Percentiles rank a stretch among this genome's conserved stretches.
Evolutionary conservation across 495 filamentous ascomycete species (phyloP).

Genomic region (Apiosordaria backusii): DNA sequence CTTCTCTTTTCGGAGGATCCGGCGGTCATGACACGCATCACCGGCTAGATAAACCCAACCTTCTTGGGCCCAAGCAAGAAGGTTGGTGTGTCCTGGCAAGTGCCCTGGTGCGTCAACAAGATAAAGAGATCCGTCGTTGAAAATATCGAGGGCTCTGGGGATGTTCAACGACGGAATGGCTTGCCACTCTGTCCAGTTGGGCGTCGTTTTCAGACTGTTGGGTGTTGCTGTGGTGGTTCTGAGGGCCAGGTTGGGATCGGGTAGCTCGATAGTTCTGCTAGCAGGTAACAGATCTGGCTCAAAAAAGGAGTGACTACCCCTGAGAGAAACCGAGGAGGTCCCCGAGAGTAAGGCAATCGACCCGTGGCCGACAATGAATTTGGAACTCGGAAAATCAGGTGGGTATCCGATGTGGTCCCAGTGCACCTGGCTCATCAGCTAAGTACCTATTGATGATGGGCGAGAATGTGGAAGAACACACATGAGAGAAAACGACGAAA

Average conservation of each 20-base stretch:
- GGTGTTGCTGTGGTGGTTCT: background rate
- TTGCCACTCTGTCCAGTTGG: slow-evolving; percentile 20
- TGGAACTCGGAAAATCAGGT: slow-evolving; percentile 33
- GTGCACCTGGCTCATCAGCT: slow-evolving; percentile 29
- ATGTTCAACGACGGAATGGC: slow-evolving; percentile 20
- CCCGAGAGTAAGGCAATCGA: slow-evolving; percentile 31
- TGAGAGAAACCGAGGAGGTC: slow-evolving; percentile 16
- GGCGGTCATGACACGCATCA: slow-evolving; percentile 43
- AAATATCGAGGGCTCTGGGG: slow-evolving; percentile 39
- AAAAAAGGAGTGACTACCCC: slow-evolving; percentile 40
- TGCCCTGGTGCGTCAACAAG: slow-evolving; percentile 46
- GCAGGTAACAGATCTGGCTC: slow-evolving; percentile 37
- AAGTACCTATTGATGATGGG: background rate
- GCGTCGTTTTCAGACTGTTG: background rate
- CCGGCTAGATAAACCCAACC: slow-evolving; percentile 42
- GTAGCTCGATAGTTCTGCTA: slow-evolving; percentile 36
- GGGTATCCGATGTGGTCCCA: slow-evolving; percentile 46
- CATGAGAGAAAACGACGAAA: slow-evolving; percentile 40
- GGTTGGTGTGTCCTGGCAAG: slow-evolving; percentile 44
- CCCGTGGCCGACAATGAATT: slow-evolving; percentile 40
- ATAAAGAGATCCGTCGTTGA: slow-evolving; percentile 36
- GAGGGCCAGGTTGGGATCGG: slow-evolving; percentile 17
- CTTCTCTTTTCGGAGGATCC: slow-evolving; percentile 37
- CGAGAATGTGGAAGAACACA: slow-evolving; percentile 6
- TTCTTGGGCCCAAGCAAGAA: slow-evolving; percentile 28